Base-by-base conservation (phyloP, 805 yeast genomes). In the Danielia reshetovae region DNA sequence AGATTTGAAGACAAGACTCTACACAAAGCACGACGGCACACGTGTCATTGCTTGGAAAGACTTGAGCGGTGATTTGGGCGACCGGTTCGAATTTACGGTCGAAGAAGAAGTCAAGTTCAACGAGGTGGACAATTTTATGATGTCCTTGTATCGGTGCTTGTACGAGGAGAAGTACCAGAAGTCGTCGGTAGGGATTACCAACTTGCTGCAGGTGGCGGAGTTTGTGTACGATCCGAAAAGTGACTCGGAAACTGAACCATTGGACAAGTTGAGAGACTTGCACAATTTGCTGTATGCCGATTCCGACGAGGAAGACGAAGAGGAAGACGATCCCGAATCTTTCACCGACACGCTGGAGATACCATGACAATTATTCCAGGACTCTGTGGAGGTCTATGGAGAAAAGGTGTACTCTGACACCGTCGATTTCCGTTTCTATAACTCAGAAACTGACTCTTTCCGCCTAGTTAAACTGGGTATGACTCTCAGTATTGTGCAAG, bases 1-100 rank as follows among this genome's bases (percentile, higher is more conserved):
- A 40, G 73, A 73, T 3, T 62, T 90, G 36, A 62, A 70, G 25
- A 65, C 89, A 32, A 69, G 76, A 39, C 68, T 74, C 37, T 67
- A 66, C 38, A 66, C 73, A 37, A 72, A 73, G 34, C 58, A 65
- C 26, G 74, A 76, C 24, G 84, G 81, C 1, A 62, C 72, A 4
- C 61, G 68, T 25, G 77, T 80, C 2, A 72, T 90, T 18, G 67
- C 81, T 0, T 90, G 97, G 97, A 69, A 63, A 10, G 96, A 93
- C 55, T 54, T 77, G 24, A 79, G 78, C 28, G 96, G 96, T n/a
- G 96, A 89, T 49, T 68, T 71, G 4, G 96, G 87, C 16, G 97
- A 89, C 51, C 62, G 69, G 43, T 87, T 82, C 57, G 95, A 88
- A 58, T 89, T 85, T 59, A 70, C 83, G 15, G 75, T 86, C 32